Evolutionary conservation across 257 asterid genomes (phyloP).

Genomic region (Gentiana macrophylla): DNA sequence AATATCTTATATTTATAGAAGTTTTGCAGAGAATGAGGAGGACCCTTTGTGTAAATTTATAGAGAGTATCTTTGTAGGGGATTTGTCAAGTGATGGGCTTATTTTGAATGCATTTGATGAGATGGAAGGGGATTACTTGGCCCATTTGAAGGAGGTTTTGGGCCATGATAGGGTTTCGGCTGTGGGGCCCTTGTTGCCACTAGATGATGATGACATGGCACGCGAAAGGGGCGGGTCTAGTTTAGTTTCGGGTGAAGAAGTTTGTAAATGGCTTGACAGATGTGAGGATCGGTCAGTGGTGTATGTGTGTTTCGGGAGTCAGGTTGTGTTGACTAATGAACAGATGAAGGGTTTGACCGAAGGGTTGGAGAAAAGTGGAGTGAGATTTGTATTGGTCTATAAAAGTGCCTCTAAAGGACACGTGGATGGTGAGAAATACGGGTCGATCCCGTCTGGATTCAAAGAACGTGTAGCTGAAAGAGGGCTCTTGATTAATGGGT

Average conservation of each 20-base stretch:
- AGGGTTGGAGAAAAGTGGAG: slow-evolving; percentile 53
- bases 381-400: slow-evolving; percentile 31
- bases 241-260: slow-evolving; percentile 12
- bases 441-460: slow-evolving; percentile 45
- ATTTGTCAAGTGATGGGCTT: slow-evolving; percentile 34
- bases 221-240: slow-evolving; percentile 7
- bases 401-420: slow-evolving; percentile 55
- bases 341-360: slow-evolving; percentile 41
- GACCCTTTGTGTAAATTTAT: slow-evolving; percentile 37
- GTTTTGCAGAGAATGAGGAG: slow-evolving; percentile 17
- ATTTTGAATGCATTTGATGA: slow-evolving; percentile 3
- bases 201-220: slow-evolving; percentile 10
- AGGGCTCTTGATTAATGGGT: slow-evolving; percentile 18
- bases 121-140: slow-evolving; percentile 36
- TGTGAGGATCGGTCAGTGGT: too few species aligned
- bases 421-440: not conserved
- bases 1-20: slow-evolving; percentile 45
- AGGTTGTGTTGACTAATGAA: slow-evolving; percentile 42
- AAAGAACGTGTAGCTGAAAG: slow-evolving; percentile 50
- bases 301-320: slow-evolving; percentile 40
- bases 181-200: not conserved
- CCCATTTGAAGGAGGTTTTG: slow-evolving; percentile 22
- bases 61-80: slow-evolving; percentile 15
- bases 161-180: slow-evolving; percentile 17
- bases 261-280: slow-evolving; percentile 9